These are phyloP conservation scores for Jatropha podagrica DNA, from an alignment of 441 rosid genomes.

Conservation along the genomic window DNA sequence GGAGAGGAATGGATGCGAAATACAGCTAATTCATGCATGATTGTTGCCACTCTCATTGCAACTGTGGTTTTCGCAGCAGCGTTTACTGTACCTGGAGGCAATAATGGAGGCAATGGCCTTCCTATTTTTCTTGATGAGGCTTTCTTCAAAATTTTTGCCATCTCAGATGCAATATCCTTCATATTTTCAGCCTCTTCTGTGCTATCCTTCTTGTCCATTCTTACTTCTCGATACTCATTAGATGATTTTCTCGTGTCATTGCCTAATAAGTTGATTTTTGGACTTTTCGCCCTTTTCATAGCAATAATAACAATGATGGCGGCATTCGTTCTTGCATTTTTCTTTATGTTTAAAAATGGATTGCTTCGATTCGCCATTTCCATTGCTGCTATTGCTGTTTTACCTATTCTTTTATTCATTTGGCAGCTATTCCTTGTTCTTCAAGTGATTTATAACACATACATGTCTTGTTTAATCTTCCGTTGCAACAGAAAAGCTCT, in stretches of 20 bases:
- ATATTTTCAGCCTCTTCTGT: background rate
- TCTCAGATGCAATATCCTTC: conserved; percentile 20
- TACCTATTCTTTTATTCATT: background rate
- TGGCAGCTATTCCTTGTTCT: too few species aligned
- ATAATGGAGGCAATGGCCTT: background rate
- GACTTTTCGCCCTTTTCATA: background rate
- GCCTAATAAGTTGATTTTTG: background rate
- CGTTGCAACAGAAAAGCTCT: too few species aligned
- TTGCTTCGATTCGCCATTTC: background rate
- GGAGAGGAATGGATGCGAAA: conserved; percentile 22
- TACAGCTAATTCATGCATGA: conserved; percentile 14
- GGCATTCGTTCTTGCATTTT: background rate
- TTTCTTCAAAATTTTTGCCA: conserved; percentile 13
- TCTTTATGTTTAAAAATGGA: background rate
- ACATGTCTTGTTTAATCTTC: too few species aligned
- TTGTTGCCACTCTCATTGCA: conserved; percentile 40
- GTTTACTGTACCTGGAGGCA: conserved; percentile 37
- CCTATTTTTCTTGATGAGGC: background rate
- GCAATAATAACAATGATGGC: background rate
- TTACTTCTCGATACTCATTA: background rate
- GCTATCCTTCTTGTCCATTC: background rate
- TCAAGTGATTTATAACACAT: too few species aligned
- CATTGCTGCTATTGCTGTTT: background rate
- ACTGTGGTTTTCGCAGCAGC: conserved; percentile 42
- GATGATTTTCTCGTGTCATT: background rate